These are phyloP conservation scores for Blepharisma stoltei DNA, from an alignment of 73 alveolate species.

Conservation along the genomic window DNA sequence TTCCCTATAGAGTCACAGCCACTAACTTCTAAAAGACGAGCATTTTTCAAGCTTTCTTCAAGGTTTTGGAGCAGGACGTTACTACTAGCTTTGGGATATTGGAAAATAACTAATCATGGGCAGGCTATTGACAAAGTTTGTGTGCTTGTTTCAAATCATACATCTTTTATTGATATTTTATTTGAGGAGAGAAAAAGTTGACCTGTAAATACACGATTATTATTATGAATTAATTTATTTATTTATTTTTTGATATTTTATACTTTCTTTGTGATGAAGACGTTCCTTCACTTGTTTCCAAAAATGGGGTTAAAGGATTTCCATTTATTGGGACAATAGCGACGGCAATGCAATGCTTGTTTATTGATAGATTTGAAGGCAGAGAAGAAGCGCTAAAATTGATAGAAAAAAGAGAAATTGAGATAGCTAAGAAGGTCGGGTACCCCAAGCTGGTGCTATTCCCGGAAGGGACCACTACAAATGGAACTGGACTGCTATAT, in stretches of 20 bases:
- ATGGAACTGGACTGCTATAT: constrained; percentile 61
- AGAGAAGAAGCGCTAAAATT: constrained; percentile 43
- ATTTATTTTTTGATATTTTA: too few relatives aligned
- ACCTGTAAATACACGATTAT: too few relatives aligned
- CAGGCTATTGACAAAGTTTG: neutral
- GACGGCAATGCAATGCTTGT: constrained; percentile 64
- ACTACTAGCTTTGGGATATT: neutral
- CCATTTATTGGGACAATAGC: constrained; percentile 71
- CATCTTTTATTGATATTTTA: constrained; percentile 63
- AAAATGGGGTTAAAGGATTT: constrained; percentile 52
- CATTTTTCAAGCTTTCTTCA: neutral
- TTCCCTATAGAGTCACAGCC: neutral
- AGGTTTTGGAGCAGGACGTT: constrained; percentile 10
- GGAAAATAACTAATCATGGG: neutral
- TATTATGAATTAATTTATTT: too few relatives aligned
- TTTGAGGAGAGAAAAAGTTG: too few relatives aligned
- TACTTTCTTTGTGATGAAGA: constrained; percentile 44
- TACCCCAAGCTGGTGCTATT: constrained; percentile 70
- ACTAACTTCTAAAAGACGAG: neutral
- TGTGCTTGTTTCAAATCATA: constrained; percentile 64
- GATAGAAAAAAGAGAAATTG: constrained; percentile 59
- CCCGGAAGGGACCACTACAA: constrained; percentile 97
- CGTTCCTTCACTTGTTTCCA: constrained; percentile 60
- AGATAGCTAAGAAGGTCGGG: constrained; percentile 49
- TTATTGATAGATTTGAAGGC: constrained; percentile 69